A percentile compares a stretch with the other conserved stretches of the same genome.
phyloP scores from a whole-genome alignment of 768 basidiomycete species.

The Pleurotus tuoliensis region DNA sequence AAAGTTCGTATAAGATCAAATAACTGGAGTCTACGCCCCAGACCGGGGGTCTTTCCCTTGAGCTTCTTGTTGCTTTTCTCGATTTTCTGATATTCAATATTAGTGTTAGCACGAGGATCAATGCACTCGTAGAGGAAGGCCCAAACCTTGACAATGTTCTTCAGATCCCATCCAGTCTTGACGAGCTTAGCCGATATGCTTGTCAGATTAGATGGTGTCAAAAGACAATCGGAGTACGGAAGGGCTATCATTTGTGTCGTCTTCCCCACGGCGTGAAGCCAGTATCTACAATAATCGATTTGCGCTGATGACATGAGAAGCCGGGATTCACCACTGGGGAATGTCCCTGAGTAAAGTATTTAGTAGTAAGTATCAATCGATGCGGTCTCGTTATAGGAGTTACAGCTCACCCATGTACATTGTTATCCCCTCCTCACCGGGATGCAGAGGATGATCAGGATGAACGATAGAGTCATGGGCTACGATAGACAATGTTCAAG shows the following conservation, averaged over 20 bases:
- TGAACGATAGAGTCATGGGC: conserved; percentile 68
- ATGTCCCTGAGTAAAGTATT: conserved; percentile 42
- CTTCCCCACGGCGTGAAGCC: conserved; percentile 71
- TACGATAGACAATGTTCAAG: conserved; percentile 9
- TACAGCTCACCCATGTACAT: conserved; percentile 58
- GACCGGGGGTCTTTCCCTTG: conserved; percentile 54
- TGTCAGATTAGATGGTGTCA: conserved; percentile 55
- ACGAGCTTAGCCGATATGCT: conserved; percentile 58
- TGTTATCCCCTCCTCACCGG: conserved; percentile 60
- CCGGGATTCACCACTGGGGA: conserved; percentile 70
- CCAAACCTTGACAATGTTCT: conserved; percentile 55
- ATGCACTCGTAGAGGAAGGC: neutral
- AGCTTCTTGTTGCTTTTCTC: conserved; percentile 79
- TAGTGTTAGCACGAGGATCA: neutral
- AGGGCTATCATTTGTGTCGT: conserved; percentile 64
- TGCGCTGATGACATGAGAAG: conserved; percentile 80
- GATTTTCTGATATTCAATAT: conserved; percentile 44
- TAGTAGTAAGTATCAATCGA: neutral
- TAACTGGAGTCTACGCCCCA: conserved; percentile 51
- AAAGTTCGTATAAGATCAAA: conserved; percentile 68
- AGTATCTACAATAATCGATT: conserved; percentile 82
- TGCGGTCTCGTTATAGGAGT: neutral
- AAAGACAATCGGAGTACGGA: conserved; percentile 74
- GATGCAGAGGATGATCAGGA: conserved; percentile 67
- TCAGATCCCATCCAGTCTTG: conserved; percentile 48